A percentile compares a stretch with the other conserved stretches of the same genome.
phyloP scores from a whole-genome alignment of 2,329 filamentous ascomycete genomes.

The Colletotrichum sp. region DNA sequence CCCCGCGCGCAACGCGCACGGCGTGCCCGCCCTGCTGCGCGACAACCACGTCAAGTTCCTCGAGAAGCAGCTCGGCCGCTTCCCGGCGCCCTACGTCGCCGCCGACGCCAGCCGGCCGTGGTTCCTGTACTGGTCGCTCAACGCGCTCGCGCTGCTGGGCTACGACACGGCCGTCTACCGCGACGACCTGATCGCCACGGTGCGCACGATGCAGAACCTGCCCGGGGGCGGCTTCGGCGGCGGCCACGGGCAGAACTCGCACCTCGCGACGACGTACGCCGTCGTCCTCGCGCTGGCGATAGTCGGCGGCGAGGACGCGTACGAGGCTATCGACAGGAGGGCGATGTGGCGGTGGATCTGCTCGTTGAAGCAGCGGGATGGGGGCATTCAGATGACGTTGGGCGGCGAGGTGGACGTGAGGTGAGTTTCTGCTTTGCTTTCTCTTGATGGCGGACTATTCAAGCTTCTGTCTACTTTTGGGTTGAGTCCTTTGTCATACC shows the following conservation, averaged over 20 bases:
- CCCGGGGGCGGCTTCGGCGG: constrained; percentile 85
- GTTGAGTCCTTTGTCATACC: neutral
- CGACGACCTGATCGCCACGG: constrained; percentile 74
- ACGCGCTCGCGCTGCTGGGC: constrained; percentile 76
- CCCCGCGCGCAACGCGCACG: constrained; percentile 69
- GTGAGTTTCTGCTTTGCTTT: constrained; percentile 46
- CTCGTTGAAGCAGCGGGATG: constrained; percentile 81
- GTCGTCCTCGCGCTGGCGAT: constrained; percentile 78
- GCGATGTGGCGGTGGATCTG: constrained; percentile 93
- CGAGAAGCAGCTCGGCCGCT: constrained; percentile 58
- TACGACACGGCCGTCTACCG: constrained; percentile 74
- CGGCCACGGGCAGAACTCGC: constrained; percentile 88
- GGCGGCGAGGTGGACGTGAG: constrained; percentile 93
- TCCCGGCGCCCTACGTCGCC: constrained; percentile 73
- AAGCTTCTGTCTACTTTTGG: neutral
- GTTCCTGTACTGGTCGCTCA: constrained; percentile 92
- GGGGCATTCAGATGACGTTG: constrained; percentile 86
- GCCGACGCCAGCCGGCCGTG: constrained; percentile 91
- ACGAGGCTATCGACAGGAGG: constrained; percentile 79
- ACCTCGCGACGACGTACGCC: constrained; percentile 90
- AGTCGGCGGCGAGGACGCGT: constrained; percentile 76
- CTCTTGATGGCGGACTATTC: neutral
- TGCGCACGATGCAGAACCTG: constrained; percentile 79
- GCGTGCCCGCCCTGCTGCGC: constrained; percentile 76
- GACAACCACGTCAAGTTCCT: constrained; percentile 67